Evolutionary conservation across 257 asterid species (phyloP).

Genomic region (Nicotiana undulata): DNA sequence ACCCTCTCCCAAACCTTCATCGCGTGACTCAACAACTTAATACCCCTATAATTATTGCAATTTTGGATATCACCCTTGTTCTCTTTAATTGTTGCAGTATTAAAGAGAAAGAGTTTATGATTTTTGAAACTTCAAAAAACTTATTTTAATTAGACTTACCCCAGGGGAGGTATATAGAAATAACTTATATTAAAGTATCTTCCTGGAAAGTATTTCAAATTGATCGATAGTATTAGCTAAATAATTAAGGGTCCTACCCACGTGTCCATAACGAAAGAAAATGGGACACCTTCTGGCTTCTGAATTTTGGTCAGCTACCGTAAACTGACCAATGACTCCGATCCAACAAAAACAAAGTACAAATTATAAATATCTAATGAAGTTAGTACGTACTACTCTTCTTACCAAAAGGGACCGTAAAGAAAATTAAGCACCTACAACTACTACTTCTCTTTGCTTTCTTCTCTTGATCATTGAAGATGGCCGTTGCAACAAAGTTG

Average conservation of each 20-base stretch:
- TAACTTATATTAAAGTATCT: background rate
- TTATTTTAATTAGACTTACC: background rate
- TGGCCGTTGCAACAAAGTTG: conserved; percentile 45
- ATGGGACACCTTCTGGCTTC: background rate
- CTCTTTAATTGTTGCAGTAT: too few relatives aligned
- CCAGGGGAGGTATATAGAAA: background rate
- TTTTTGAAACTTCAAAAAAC: background rate
- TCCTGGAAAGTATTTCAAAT: background rate
- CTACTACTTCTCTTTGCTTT: background rate
- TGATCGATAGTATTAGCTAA: background rate
- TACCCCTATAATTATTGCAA: too few relatives aligned
- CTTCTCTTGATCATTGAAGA: background rate
- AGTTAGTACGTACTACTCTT: background rate
- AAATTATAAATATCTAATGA: background rate
- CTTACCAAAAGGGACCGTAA: background rate
- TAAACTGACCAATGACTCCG: background rate
- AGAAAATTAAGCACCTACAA: background rate
- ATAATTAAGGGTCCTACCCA: background rate
- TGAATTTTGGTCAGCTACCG: background rate
- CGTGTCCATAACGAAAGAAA: background rate
- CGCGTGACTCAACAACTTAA: too few relatives aligned
- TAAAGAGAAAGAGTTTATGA: too few relatives aligned
- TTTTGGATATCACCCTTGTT: too few relatives aligned
- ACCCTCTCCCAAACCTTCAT: too few relatives aligned
- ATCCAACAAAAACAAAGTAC: background rate